Percentiles rank a stretch among this genome's conserved stretches.
These are phyloP conservation scores for Salvia rosmarinus DNA, from an alignment of 257 asterid species.

Conservation along the genomic window DNA sequence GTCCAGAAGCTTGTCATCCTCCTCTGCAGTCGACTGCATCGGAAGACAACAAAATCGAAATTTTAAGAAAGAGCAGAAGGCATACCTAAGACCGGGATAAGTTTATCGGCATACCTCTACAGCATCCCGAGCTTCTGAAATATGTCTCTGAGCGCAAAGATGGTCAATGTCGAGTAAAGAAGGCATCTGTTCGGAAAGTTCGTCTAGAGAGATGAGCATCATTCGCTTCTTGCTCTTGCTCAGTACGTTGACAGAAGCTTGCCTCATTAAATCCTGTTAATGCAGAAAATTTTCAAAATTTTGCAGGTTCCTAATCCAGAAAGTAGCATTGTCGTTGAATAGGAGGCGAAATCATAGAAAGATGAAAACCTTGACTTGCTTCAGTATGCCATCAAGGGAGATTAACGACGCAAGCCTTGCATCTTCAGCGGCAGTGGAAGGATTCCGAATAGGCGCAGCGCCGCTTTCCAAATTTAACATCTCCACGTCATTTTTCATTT, in stretches of 20 bases:
- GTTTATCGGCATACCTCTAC: slow-evolving; percentile 68
- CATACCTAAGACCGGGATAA: not conserved
- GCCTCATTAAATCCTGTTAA: slow-evolving; percentile 80
- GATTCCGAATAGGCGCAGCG: slow-evolving; percentile 76
- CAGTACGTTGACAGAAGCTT: slow-evolving; percentile 65
- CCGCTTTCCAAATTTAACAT: slow-evolving; percentile 76
- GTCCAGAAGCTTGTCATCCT: slow-evolving; percentile 65
- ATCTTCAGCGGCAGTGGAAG: slow-evolving; percentile 98
- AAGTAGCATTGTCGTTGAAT: slow-evolving; percentile 17
- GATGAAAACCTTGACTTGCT: slow-evolving; percentile 79
- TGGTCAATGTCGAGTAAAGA: slow-evolving; percentile 94
- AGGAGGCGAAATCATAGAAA: slow-evolving; percentile 21
- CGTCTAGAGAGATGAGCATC: slow-evolving; percentile 73
- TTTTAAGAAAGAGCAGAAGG: not conserved
- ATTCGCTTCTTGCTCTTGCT: slow-evolving; percentile 82
- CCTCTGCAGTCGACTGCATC: slow-evolving; percentile 75
- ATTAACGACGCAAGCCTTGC: slow-evolving; percentile 94
- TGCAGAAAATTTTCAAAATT: slow-evolving; percentile 12
- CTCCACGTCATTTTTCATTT: slow-evolving; percentile 78
- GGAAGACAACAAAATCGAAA: not conserved
- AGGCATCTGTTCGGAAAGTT: slow-evolving; percentile 87
- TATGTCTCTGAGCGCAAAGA: slow-evolving; percentile 89
- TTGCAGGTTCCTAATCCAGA: slow-evolving; percentile 28
- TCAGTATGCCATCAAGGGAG: slow-evolving; percentile 88
- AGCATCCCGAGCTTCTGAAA: slow-evolving; percentile 76